Conservation (phyloP, 495 filamentous ascomycete genomes). For the Penicillium cataractarum region DNA sequence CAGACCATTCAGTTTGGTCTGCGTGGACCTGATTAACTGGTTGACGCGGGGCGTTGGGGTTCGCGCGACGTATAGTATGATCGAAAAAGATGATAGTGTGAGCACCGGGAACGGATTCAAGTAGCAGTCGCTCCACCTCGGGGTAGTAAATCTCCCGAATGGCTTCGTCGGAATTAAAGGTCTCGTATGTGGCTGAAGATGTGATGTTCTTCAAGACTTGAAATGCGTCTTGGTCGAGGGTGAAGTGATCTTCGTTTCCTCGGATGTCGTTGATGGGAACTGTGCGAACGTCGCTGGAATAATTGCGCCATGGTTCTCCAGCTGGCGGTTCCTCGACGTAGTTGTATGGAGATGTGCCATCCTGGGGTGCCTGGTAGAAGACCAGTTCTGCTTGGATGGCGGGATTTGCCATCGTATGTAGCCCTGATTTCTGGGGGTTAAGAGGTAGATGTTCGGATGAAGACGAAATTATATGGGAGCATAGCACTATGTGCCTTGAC, state of each 20-base stretch:
- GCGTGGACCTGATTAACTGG: neutral
- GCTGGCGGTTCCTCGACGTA: neutral
- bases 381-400: neutral
- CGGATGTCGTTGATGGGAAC: neutral
- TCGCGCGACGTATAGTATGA: neutral
- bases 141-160: neutral
- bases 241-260: neutral
- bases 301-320: neutral
- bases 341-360: neutral
- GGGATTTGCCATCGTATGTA: neutral
- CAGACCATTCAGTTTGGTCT: neutral
- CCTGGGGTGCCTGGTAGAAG: neutral
- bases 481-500: neutral
- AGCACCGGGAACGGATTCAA: neutral
- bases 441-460: neutral
- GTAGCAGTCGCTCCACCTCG: neutral
- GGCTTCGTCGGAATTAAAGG: neutral
- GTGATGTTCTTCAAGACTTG: neutral
- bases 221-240: neutral
- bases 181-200: neutral
- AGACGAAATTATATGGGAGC: neutral
- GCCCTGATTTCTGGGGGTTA: neutral
- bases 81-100: neutral
- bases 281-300: neutral
- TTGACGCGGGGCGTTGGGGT: neutral